These are phyloP conservation scores for Babesia divergens DNA, from an alignment of 169 alveolate species.

Conservation along the genomic window DNA sequence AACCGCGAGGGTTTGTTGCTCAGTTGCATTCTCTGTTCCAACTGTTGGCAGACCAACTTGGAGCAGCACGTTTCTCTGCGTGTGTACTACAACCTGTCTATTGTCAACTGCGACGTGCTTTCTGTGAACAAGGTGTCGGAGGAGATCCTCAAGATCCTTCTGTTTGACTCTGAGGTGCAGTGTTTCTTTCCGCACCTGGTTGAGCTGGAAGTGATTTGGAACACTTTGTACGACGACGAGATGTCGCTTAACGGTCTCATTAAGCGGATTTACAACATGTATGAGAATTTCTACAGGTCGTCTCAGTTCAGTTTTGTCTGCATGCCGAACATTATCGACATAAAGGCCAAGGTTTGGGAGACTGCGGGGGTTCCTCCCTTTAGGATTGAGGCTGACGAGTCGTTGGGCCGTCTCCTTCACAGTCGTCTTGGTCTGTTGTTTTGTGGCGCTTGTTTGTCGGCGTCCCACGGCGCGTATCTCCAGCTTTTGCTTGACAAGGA, in stretches of 20 bases:
- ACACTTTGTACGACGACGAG: conserved; percentile 31
- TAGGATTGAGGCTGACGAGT: neutral
- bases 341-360: neutral
- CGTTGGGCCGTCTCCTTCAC: neutral
- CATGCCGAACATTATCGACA: conserved; percentile 12
- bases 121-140: conserved; percentile 34
- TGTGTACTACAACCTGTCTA: conserved; percentile 25
- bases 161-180: conserved; percentile 39
- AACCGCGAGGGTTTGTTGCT: conserved; percentile 2
- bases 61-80: conserved; percentile 29
- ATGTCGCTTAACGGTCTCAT: conserved; percentile 30
- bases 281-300: conserved; percentile 31
- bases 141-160: conserved; percentile 27
- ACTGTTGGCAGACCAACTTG: conserved; percentile 36
- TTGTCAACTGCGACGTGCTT: conserved; percentile 36
- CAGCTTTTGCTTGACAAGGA: conserved; percentile 32
- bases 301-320: conserved; percentile 31
- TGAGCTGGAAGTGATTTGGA: conserved; percentile 25
- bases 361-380: neutral
- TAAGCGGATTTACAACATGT: conserved; percentile 30
- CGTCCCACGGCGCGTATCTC: conserved; percentile 38
- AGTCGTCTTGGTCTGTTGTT: conserved; percentile 22
- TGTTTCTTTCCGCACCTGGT: conserved; percentile 44
- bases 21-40: conserved; percentile 29
- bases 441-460: conserved; percentile 29